Base-by-base conservation (phyloP, 1,284 basidiomycete species). In the Tylopilus microsporus region DNA sequence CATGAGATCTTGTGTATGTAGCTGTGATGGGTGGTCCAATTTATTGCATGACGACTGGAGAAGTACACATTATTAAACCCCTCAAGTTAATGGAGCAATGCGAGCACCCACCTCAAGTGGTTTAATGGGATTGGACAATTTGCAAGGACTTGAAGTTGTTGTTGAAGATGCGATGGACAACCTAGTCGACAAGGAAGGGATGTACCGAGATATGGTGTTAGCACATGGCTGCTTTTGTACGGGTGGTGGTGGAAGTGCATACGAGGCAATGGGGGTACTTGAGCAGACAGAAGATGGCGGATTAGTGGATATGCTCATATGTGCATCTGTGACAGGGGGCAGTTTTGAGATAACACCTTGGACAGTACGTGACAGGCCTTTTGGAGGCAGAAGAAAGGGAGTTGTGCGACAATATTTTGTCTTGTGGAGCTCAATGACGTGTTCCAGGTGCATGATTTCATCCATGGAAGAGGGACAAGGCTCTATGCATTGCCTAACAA, bases 381-480 rank as follows among this genome's bases (percentile, higher is more conserved):
- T 63, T 30, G 63, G 49, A 25, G 71, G 59, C 25, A 79, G 80
- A 19, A 75, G 64, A 62, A 85, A 89, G 5, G 79, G 78, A 46
- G 69, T 73, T 21, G 71, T 56, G 0, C 73, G 66, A 6, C 74
- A 78, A 67, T 89, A 89, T 50, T 71, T 73, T 1, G 74, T 75
- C 60, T 75, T 72, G 66, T 87, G 87, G 12, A 89, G 72, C 3
- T 76, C 64, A 5, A 76, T 71, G 13, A 87, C 87, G 18, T 62
- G 65, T 52, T 76, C 73, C 77, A 83, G 82, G 63, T 91, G 87
- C 3, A 65, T 61, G 7, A 83, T 76, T 68, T 91, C 85, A 4
- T 86, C 85, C 56, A 84, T 83, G 0, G 72, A 67, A 13, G 82
- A 81, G 21, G 62, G 58, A 64, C 83, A 87, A 15, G 63, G 66